Percentiles rank a stretch among this genome's conserved stretches.
Conservation (phyloP, 75 land plant species). For the Chamaecyparis obtusa region DNA sequence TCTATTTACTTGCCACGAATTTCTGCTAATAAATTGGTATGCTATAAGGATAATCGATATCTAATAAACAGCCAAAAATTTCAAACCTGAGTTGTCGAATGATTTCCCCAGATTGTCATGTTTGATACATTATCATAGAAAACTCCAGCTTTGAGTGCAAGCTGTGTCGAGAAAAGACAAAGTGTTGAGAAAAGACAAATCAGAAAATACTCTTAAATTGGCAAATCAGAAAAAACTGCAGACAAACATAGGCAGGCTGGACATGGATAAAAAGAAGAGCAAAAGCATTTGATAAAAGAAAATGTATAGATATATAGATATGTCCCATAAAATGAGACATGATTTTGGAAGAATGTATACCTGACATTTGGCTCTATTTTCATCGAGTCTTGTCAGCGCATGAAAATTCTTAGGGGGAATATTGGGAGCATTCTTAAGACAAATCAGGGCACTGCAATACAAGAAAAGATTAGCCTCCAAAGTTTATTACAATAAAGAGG, state of each 20-base stretch:
- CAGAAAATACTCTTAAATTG: not conserved
- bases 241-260: not conserved
- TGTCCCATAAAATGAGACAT: not conserved
- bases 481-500: constrained; percentile 1
- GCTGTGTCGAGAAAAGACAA: constrained; percentile 35
- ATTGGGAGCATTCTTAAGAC: constrained; percentile 94
- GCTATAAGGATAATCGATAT: not conserved
- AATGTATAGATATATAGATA: not conserved
- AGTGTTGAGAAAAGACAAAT: constrained; percentile 9
- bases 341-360: constrained; percentile 18
- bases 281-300: not conserved
- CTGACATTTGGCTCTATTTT: constrained; percentile 96
- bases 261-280: not conserved
- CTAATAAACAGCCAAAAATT: constrained; percentile 8
- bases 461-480: not conserved
- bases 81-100: constrained; percentile 90
- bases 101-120: constrained; percentile 97
- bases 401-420: constrained; percentile 90
- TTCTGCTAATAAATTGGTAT: not conserved
- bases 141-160: constrained; percentile 92
- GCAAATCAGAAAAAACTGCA: not conserved
- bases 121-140: constrained; percentile 97
- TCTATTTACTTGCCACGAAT: not conserved
- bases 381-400: constrained; percentile 92
- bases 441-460: constrained; percentile 78